These are phyloP conservation scores for Scleroderma bovista DNA, from an alignment of 768 basidiomycete species.

Conservation along the genomic window DNA sequence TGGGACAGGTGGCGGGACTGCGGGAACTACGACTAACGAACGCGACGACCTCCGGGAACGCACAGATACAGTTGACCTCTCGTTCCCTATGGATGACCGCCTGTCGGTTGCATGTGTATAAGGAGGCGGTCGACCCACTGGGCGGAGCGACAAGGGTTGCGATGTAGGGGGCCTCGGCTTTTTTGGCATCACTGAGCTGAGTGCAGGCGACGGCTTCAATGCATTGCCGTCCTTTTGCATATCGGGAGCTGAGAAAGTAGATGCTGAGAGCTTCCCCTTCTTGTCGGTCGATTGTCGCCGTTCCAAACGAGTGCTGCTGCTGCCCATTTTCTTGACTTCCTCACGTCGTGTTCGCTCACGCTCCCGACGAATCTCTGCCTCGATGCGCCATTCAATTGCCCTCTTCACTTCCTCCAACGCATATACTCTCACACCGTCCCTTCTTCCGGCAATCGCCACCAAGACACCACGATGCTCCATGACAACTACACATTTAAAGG, in stretches of 20 bases:
- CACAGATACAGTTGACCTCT: conserved; percentile 39
- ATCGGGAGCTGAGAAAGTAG: conserved; percentile 40
- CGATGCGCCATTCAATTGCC: conserved; percentile 84
- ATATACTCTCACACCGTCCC: conserved; percentile 85
- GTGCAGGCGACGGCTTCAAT: conserved; percentile 16
- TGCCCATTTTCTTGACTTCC: conserved; percentile 48
- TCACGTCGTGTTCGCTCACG: conserved; percentile 67
- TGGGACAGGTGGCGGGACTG: conserved; percentile 30
- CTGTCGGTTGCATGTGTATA: conserved; percentile 38
- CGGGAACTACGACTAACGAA: conserved; percentile 49
- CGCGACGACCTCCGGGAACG: conserved; percentile 51
- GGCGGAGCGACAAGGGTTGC: conserved; percentile 18
- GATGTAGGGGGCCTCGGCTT: conserved; percentile 23
- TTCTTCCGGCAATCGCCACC: conserved; percentile 83
- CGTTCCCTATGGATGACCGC: conserved; percentile 32
- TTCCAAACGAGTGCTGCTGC: conserved; percentile 31
- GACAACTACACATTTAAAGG: conserved; percentile 83
- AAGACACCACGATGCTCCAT: conserved; percentile 90
- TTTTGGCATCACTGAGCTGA: conserved; percentile 14
- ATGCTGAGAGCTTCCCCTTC: conserved; percentile 42
- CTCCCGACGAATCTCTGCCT: conserved; percentile 71
- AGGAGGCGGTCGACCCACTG: conserved; percentile 61
- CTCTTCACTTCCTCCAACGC: conserved; percentile 83
- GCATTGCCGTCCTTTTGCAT: conserved; percentile 13
- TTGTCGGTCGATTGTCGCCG: conserved; percentile 44